Conservation (phyloP, 2,329 filamentous ascomycete genomes). For the Epichloe sibirici region DNA sequence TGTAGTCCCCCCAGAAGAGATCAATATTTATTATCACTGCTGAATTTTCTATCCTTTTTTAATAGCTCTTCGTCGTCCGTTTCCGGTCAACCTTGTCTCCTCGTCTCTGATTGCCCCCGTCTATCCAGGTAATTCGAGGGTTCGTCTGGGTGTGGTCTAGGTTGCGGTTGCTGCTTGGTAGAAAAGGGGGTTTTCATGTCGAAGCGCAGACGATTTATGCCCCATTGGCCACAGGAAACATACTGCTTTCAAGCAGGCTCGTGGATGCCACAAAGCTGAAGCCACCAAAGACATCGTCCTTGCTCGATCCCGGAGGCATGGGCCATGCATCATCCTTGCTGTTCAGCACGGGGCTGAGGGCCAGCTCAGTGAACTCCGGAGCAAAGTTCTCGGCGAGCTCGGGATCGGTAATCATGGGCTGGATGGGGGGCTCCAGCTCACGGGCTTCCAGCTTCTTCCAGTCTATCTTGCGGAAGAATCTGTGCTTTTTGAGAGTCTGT, state of each 20-base stretch:
- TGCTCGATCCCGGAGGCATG: conserved; percentile 20
- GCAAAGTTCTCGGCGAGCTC: conserved; percentile 95
- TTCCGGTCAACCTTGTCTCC: neutral
- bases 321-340: conserved; percentile 32
- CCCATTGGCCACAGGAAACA: conserved; percentile 20
- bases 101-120: neutral
- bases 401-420: conserved; percentile 87
- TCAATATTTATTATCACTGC: neutral
- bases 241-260: conserved; percentile 40
- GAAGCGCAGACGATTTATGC: neutral
- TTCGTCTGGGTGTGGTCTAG: neutral
- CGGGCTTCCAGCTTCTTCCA: conserved; percentile 78
- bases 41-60: neutral
- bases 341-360: conserved; percentile 59
- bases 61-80: neutral
- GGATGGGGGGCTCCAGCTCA: conserved; percentile 78
- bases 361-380: conserved; percentile 77
- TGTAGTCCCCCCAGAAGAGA: neutral
- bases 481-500: conserved; percentile 72
- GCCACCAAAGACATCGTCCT: conserved; percentile 49
- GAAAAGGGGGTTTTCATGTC: no score
- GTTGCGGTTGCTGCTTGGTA: no score
- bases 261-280: conserved; percentile 52
- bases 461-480: conserved; percentile 95
- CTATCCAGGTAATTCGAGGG: neutral